These are phyloP conservation scores for Ceratobasidium sp. DNA, from an alignment of 1,284 basidiomycete species.

Conservation along the genomic window DNA sequence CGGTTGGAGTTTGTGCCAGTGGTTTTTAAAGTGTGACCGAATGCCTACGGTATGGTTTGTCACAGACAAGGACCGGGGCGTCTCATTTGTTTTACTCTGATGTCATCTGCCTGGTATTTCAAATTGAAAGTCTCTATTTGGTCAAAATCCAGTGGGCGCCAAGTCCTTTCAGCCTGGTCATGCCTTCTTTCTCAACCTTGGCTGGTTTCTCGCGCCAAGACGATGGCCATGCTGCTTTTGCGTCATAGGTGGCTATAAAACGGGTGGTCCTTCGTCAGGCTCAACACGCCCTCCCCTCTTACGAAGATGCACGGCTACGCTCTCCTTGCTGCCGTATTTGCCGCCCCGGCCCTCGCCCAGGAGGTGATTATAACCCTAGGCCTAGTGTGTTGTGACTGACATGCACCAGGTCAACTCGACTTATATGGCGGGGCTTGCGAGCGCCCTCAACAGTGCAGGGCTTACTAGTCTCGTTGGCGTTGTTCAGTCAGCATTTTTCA, in stretches of 20 bases:
- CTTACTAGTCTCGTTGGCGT: slow-evolving; percentile 54
- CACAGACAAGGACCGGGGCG: no score
- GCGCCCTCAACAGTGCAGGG: slow-evolving; percentile 50
- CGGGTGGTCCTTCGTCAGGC: neutral
- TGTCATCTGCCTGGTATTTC: no score
- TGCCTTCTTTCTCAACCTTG: no score
- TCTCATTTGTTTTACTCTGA: no score
- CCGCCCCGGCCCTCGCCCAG: slow-evolving; percentile 42
- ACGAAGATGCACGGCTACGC: slow-evolving; percentile 44
- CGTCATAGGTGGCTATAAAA: slow-evolving; percentile 6
- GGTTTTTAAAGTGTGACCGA: no score
- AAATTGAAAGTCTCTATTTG: no score
- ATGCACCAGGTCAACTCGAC: slow-evolving; percentile 46
- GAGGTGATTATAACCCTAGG: neutral
- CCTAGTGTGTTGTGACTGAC: neutral
- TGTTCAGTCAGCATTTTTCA: slow-evolving; percentile 52
- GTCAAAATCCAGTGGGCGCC: no score
- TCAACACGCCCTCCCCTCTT: slow-evolving; percentile 29
- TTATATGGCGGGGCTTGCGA: slow-evolving; percentile 50
- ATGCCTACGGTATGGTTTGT: no score
- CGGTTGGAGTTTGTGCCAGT: no score
- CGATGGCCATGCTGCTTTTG: neutral
- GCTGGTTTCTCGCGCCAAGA: slow-evolving; percentile 13
- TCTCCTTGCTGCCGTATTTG: slow-evolving; percentile 42
- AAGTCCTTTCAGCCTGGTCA: neutral